A percentile compares a stretch with the other conserved stretches of the same genome.
Conservation (phyloP, 2,329 filamentous ascomycete genomes). For the Verticillium klebahnii region DNA sequence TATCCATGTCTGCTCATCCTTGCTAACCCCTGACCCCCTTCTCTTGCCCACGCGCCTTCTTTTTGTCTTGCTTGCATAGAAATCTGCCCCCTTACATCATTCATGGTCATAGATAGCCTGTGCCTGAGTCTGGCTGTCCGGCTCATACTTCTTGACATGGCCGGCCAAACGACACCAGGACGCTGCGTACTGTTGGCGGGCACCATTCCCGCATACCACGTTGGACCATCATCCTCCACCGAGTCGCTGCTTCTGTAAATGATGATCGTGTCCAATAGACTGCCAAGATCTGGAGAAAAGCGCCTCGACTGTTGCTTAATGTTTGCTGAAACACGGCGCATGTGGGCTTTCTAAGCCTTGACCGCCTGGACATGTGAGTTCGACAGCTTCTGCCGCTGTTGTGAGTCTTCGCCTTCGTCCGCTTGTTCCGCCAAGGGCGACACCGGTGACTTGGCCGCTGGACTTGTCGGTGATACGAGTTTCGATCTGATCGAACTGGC, state of each 20-base stretch:
- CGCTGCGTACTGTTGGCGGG: not conserved
- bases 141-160: not conserved
- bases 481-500: not conserved
- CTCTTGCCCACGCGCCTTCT: not conserved
- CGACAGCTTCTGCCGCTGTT: slow-evolving; percentile 17
- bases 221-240: not conserved
- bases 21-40: not conserved
- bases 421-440: slow-evolving; percentile 6
- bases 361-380: slow-evolving; percentile 25
- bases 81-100: not conserved
- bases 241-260: not conserved
- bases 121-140: not conserved
- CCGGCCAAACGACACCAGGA: not conserved
- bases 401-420: slow-evolving; percentile 20
- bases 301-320: not conserved
- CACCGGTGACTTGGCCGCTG: not conserved
- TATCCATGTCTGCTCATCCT: not conserved
- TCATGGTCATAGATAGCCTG: not conserved
- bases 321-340: not conserved
- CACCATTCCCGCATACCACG: not conserved
- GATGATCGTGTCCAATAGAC: not conserved
- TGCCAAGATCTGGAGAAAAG: not conserved
- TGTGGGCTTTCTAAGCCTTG: slow-evolving; percentile 20
- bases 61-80: not conserved
- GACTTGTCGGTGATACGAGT: not conserved